phyloP scores from a whole-genome alignment of 257 asterid species.

The Solanum bulbocastanum region DNA sequence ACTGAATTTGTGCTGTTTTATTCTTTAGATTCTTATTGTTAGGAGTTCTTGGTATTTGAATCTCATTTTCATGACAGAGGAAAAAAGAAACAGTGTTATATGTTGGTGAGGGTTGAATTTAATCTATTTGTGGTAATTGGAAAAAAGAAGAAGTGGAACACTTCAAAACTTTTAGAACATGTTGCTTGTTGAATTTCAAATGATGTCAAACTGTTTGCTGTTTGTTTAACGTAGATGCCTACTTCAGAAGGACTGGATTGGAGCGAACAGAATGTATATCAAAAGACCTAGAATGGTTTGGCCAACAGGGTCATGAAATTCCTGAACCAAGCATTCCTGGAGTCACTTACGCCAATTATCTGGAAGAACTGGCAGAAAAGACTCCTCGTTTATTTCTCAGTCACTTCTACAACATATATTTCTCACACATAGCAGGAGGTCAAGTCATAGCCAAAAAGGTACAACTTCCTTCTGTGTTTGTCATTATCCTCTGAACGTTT shows the following conservation, averaged over 20 bases:
- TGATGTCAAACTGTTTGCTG: background rate
- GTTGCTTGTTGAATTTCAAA: background rate
- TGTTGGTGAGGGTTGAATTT: background rate
- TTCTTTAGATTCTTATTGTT: background rate
- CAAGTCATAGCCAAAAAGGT: conserved; percentile 85
- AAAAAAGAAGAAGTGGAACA: background rate
- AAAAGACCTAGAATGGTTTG: conserved; percentile 60
- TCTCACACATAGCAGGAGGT: conserved; percentile 87
- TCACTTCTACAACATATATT: conserved; percentile 87
- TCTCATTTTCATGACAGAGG: background rate
- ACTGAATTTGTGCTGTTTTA: background rate
- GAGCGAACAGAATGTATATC: conserved; percentile 56
- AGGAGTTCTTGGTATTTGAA: background rate
- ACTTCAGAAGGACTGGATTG: conserved; percentile 86
- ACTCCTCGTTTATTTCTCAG: conserved; percentile 66
- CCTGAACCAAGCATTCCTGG: conserved; percentile 79
- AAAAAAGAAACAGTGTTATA: background rate
- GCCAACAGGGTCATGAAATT: conserved; percentile 50
- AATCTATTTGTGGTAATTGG: background rate
- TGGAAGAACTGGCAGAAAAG: conserved; percentile 66
- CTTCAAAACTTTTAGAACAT: background rate
- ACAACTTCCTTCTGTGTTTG: background rate
- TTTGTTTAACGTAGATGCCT: conserved; percentile 43
- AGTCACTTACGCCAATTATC: conserved; percentile 44
- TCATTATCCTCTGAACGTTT: background rate